Evolutionary conservation across 2,329 filamentous ascomycete genomes (phyloP).

Genomic region (Nemania abortiva): DNA sequence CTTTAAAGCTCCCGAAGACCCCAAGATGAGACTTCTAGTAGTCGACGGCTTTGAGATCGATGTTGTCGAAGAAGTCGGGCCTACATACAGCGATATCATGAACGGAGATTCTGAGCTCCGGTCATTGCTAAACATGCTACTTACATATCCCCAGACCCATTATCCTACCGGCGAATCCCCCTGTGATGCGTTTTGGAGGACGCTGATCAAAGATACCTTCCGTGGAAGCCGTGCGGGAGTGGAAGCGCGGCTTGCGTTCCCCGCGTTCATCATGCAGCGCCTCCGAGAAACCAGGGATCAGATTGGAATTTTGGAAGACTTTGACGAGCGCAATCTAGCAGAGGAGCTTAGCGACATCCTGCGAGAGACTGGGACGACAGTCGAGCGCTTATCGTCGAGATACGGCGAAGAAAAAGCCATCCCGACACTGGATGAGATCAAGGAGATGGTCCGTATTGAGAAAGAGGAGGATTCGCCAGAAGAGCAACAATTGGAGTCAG

Average conservation of each 20-base stretch:
- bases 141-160: not conserved
- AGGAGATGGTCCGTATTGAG: conserved; percentile 1
- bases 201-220: conserved; percentile 26
- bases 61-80: conserved; percentile 17
- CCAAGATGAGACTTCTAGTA: not conserved
- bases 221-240: not conserved
- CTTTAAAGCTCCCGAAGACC: not conserved
- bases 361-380: not conserved
- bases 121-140: conserved; percentile 16
- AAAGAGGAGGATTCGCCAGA: conserved; percentile 19
- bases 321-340: not conserved
- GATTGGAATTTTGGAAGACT: not conserved
- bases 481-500: conserved; percentile 17
- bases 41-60: conserved; percentile 26
- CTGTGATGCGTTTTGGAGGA: conserved; percentile 22
- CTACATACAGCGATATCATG: conserved; percentile 26
- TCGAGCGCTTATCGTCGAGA: not conserved
- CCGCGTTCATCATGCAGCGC: conserved; percentile 29
- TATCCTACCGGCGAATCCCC: conserved; percentile 16
- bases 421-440: conserved; percentile 3
- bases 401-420: conserved; percentile 14
- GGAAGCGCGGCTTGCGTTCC: conserved; percentile 16
- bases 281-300: conserved; percentile 17
- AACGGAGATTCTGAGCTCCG: conserved; percentile 12
- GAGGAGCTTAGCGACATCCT: conserved; percentile 3